These are phyloP conservation scores for Nothophytophthora sp. DNA, from an alignment of 352 stramenopile species.

Conservation along the genomic window DNA sequence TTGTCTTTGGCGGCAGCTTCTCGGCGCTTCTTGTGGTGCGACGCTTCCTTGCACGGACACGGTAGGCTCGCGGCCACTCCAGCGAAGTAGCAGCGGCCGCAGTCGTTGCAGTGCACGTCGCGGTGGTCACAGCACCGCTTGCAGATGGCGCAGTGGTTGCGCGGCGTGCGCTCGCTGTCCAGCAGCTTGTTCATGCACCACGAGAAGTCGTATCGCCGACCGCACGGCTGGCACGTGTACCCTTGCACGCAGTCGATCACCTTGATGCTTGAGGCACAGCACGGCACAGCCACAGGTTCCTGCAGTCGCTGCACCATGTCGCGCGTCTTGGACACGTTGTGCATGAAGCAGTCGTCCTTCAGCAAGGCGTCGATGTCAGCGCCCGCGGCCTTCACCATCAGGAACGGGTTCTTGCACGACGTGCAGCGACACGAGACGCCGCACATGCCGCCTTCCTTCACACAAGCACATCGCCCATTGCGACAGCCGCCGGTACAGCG, in stretches of 20 bases:
- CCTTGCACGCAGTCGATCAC: slow-evolving; percentile 80
- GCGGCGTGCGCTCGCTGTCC: slow-evolving; percentile 67
- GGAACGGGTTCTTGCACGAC: slow-evolving; percentile 87
- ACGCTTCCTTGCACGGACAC: slow-evolving; percentile 77
- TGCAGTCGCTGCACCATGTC: slow-evolving; percentile 82
- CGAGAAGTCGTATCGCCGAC: slow-evolving; percentile 69
- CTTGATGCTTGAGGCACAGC: slow-evolving; percentile 55
- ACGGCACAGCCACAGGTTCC: slow-evolving; percentile 66
- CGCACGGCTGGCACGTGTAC: slow-evolving; percentile 54
- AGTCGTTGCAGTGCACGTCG: slow-evolving; percentile 86
- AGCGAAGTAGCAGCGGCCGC: slow-evolving; percentile 84
- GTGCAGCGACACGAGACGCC: slow-evolving; percentile 75
- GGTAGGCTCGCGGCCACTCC: slow-evolving; percentile 75
- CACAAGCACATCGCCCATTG: slow-evolving; percentile 80
- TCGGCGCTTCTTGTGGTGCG: slow-evolving; percentile 54
- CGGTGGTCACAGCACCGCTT: slow-evolving; percentile 87
- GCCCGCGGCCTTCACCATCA: slow-evolving; percentile 77
- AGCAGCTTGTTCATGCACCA: slow-evolving; percentile 86
- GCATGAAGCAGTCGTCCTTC: slow-evolving; percentile 85
- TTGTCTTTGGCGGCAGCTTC: slow-evolving; percentile 38
- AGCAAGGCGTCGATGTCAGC: slow-evolving; percentile 76
- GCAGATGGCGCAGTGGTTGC: slow-evolving; percentile 87
- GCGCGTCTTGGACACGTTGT: slow-evolving; percentile 85
- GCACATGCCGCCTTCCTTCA: slow-evolving; percentile 85
- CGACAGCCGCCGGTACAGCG: slow-evolving; percentile 80